Evolutionary conservation across 176 grass and related monocot genomes (phyloP).

Genomic region (Miscanthus lutarioriparius): DNA sequence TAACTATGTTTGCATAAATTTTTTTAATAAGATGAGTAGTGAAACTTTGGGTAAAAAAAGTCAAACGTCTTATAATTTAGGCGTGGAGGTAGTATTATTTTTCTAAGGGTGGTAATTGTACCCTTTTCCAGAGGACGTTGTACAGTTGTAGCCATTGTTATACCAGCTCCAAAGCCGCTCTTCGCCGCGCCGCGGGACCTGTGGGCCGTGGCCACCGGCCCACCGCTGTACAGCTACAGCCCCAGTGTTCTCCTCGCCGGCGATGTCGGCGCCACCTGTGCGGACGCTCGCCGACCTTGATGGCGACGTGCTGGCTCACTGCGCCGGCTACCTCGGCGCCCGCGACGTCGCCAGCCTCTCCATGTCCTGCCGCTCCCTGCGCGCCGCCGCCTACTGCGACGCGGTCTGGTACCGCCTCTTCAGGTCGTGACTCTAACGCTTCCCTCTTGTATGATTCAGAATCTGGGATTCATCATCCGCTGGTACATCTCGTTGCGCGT

Average conservation of each 20-base stretch:
- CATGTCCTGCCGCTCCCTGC: conserved; percentile 64
- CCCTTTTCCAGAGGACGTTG: too few species aligned
- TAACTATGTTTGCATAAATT: too few species aligned
- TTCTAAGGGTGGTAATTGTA: too few species aligned
- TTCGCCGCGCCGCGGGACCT: neutral
- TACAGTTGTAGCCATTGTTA: too few species aligned
- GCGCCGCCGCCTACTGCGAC: conserved; percentile 62
- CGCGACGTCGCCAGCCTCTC: conserved; percentile 66
- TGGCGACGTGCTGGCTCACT: conserved; percentile 71
- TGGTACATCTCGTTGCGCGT: neutral
- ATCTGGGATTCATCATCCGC: neutral
- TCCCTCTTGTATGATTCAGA: neutral
- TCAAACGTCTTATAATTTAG: too few species aligned
- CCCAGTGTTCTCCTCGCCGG: conserved; percentile 22
- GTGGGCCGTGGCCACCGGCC: neutral
- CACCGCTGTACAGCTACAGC: neutral
- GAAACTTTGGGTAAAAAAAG: too few species aligned
- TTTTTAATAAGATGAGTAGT: too few species aligned
- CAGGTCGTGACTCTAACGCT: conserved; percentile 33
- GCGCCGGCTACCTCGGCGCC: conserved; percentile 48
- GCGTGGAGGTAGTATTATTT: too few species aligned
- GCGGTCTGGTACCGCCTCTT: conserved; percentile 74
- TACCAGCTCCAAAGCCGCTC: neutral
- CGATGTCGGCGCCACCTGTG: conserved; percentile 30
- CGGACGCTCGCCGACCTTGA: conserved; percentile 62